A percentile compares a stretch with the other conserved stretches of the same genome.
These are phyloP conservation scores for Saccharomycopsis sp. DNA, from an alignment of 805 yeast species.

Conservation along the genomic window DNA sequence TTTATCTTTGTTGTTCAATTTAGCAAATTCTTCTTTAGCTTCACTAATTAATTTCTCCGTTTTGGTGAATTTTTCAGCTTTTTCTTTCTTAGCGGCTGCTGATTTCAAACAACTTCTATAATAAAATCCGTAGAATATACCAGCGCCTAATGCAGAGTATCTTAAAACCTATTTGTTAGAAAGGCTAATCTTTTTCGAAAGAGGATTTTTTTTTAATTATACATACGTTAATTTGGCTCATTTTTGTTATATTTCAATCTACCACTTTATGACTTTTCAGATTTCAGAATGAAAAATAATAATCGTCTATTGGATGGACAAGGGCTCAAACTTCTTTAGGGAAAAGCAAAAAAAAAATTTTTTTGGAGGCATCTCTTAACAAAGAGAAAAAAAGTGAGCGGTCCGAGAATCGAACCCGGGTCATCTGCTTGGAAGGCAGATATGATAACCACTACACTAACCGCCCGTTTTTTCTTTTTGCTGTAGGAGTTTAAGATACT, in stretches of 20 bases:
- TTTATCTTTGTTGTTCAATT: constrained; percentile 43
- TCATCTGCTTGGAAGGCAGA: constrained; percentile 23
- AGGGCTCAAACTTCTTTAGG: too few species aligned
- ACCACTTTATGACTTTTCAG: background rate
- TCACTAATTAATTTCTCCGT: constrained; percentile 72
- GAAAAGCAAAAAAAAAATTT: background rate
- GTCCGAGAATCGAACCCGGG: constrained; percentile 22
- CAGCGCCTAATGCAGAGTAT: constrained; percentile 86
- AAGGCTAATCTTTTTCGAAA: background rate
- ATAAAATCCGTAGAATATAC: constrained; percentile 80
- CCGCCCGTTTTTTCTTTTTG: constrained; percentile 16
- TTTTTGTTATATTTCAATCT: background rate
- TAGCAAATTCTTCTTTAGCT: constrained; percentile 86
- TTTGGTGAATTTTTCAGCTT: constrained; percentile 49
- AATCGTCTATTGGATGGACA: too few species aligned
- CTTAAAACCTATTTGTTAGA: constrained; percentile 58
- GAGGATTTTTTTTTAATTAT: background rate
- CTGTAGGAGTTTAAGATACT: too few species aligned
- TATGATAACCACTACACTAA: constrained; percentile 22
- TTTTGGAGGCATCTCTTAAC: background rate
- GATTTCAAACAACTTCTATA: constrained; percentile 68
- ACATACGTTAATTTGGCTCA: background rate
- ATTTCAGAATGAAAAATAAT: too few species aligned
- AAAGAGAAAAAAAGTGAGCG: constrained; percentile 20
- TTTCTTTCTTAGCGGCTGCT: constrained; percentile 51